Evolutionary conservation across 2,329 filamentous ascomycete genomes (phyloP).

Genomic region (Fusarium floridanum): DNA sequence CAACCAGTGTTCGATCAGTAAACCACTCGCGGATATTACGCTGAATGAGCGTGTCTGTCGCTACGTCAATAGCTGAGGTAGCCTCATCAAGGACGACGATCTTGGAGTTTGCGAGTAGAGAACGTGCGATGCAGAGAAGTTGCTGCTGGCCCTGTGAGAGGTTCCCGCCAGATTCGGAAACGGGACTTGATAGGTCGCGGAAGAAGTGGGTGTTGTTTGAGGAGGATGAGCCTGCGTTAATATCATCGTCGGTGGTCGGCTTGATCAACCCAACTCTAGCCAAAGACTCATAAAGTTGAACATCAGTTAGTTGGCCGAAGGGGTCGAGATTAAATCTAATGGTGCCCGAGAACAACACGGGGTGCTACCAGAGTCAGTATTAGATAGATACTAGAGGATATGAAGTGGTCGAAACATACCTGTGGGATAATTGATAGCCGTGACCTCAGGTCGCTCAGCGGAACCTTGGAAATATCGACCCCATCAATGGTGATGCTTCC

Average conservation of each 20-base stretch:
- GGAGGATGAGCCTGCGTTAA: conserved; percentile 50
- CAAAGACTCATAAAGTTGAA: conserved; percentile 75
- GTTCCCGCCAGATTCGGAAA: conserved; percentile 79
- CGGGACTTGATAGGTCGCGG: conserved; percentile 67
- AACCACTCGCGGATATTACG: conserved; percentile 78
- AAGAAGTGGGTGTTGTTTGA: conserved; percentile 72
- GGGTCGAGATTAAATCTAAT: conserved; percentile 81
- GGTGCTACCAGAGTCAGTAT: conserved; percentile 65
- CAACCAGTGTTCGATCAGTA: conserved; percentile 74
- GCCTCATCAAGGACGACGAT: conserved; percentile 85
- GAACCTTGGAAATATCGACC: conserved; percentile 78
- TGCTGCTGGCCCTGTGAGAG: conserved; percentile 81
- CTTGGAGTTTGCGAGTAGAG: conserved; percentile 76
- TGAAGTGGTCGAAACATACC: conserved; percentile 39
- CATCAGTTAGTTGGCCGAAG: conserved; percentile 76
- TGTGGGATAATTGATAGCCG: conserved; percentile 82
- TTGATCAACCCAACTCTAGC: conserved; percentile 74
- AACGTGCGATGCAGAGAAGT: conserved; percentile 78
- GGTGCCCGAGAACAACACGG: conserved; percentile 83
- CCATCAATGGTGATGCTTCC: conserved; percentile 79
- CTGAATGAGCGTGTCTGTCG: conserved; percentile 79
- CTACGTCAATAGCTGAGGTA: conserved; percentile 81
- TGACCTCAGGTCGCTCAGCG: conserved; percentile 75
- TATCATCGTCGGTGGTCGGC: conserved; percentile 24
- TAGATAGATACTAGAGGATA: background rate